Percentiles rank a stretch among this genome's conserved stretches.
Evolutionary conservation across 805 yeast genomes (phyloP).

Genomic region (Saccharomycodes ludwigii): DNA sequence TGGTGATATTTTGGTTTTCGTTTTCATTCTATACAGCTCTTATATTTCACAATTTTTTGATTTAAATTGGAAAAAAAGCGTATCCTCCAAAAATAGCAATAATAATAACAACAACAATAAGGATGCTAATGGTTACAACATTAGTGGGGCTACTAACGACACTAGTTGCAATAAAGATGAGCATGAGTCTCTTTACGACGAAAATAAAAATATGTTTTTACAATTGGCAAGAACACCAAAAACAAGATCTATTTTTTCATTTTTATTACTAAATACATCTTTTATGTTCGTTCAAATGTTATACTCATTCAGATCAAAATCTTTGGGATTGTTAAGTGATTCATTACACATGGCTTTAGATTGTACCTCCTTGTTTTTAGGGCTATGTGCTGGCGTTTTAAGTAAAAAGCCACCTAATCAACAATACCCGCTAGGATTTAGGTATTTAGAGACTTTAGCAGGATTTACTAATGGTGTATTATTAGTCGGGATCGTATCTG

Average conservation of each 20-base stretch:
- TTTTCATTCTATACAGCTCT: constrained; percentile 8
- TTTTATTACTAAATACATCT: constrained; percentile 70
- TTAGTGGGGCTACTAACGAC: too few relatives aligned
- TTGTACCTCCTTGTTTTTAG: constrained; percentile 81
- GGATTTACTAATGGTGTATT: constrained; percentile 93
- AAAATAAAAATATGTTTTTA: constrained; percentile 11
- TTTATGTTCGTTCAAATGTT: constrained; percentile 91
- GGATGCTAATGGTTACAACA: too few relatives aligned
- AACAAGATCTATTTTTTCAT: constrained; percentile 81
- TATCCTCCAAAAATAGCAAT: too few relatives aligned
- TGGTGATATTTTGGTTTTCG: constrained; percentile 10
- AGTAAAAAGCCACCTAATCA: constrained; percentile 48
- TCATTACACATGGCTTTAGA: constrained; percentile 95
- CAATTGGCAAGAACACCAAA: constrained; percentile 43
- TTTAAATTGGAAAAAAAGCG: too few relatives aligned
- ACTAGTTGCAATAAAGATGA: too few relatives aligned
- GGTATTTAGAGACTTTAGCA: constrained; percentile 78
- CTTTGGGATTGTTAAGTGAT: constrained; percentile 83
- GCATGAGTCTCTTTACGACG: too few relatives aligned
- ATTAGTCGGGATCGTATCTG: constrained; percentile 76
- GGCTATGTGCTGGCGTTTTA: constrained; percentile 70
- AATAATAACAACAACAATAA: too few relatives aligned
- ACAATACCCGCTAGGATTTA: constrained; percentile 77
- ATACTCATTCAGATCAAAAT: constrained; percentile 85
- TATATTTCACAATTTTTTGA: constrained; percentile 2